Conservation (phyloP, 805 yeast genomes). For the Danielia oregonensis region DNA sequence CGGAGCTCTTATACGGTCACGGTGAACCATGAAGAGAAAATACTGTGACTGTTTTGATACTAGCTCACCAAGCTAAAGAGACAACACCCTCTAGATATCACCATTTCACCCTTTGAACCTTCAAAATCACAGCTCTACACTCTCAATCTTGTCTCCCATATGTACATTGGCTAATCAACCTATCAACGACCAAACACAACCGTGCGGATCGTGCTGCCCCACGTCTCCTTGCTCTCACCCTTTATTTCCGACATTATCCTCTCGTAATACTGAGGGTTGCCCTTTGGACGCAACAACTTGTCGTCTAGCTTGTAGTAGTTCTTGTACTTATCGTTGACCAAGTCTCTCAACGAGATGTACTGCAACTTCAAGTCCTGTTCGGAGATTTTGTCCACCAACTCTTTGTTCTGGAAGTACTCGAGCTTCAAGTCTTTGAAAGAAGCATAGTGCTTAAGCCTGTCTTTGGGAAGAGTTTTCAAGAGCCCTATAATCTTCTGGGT, state of each 20-base stretch:
- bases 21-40: too few species aligned
- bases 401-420: constrained; percentile 33
- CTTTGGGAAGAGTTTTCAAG: constrained; percentile 63
- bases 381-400: constrained; percentile 35
- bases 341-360: constrained; percentile 51
- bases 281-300: constrained; percentile 72
- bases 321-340: constrained; percentile 58
- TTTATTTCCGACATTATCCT: constrained; percentile 66
- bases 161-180: too few species aligned
- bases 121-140: background rate
- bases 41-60: too few species aligned
- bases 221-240: constrained; percentile 66
- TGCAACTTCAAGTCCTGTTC: constrained; percentile 57
- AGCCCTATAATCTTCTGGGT: constrained; percentile 56
- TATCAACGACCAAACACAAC: constrained; percentile 76
- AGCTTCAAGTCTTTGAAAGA: constrained; percentile 69
- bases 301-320: constrained; percentile 62
- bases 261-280: constrained; percentile 75
- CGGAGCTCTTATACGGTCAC: too few species aligned
- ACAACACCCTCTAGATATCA: too few species aligned
- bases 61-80: too few species aligned
- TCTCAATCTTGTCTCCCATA: constrained; percentile 46
- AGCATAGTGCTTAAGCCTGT: constrained; percentile 62
- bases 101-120: too few species aligned
- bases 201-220: constrained; percentile 65